These are phyloP conservation scores for Macrocybe gigantea DNA, from an alignment of 768 basidiomycete species.

Conservation along the genomic window DNA sequence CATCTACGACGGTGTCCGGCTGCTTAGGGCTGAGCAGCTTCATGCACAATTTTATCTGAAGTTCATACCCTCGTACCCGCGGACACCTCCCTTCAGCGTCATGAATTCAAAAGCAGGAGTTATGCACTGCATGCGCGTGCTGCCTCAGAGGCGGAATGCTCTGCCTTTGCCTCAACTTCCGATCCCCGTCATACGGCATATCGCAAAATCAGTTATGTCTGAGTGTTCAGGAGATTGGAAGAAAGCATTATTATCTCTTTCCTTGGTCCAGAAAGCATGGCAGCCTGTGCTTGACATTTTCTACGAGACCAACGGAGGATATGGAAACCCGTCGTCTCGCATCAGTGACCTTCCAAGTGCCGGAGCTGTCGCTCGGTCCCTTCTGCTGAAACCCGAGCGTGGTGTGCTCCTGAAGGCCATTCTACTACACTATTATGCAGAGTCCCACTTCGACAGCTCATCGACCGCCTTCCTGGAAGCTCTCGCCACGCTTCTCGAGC, in stretches of 20 bases:
- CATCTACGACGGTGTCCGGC: too few relatives aligned
- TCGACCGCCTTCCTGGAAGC: too few relatives aligned
- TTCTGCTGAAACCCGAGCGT: neutral
- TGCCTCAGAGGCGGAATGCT: too few relatives aligned
- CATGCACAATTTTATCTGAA: too few relatives aligned
- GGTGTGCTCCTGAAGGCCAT: neutral
- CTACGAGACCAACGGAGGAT: neutral
- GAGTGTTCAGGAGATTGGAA: neutral
- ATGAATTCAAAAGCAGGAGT: too few relatives aligned
- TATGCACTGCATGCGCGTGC: too few relatives aligned
- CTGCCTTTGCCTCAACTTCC: neutral
- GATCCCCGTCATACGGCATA: neutral
- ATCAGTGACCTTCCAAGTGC: neutral
- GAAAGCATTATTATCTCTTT: neutral
- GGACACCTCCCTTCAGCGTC: too few relatives aligned
- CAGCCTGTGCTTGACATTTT: neutral
- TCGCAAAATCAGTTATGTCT: neutral
- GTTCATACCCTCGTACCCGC: too few relatives aligned
- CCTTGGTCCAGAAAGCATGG: neutral
- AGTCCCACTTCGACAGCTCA: too few relatives aligned
- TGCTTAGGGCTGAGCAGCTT: too few relatives aligned
- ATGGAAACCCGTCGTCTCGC: neutral
- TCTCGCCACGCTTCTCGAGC: too few relatives aligned
- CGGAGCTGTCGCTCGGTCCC: neutral
- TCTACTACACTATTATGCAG: too few relatives aligned